Evolutionary conservation across 108 stramenopile species (phyloP), one percentile per base, ranked within the genome.

Genomic region (Fragilaria crotonensis): DNA sequence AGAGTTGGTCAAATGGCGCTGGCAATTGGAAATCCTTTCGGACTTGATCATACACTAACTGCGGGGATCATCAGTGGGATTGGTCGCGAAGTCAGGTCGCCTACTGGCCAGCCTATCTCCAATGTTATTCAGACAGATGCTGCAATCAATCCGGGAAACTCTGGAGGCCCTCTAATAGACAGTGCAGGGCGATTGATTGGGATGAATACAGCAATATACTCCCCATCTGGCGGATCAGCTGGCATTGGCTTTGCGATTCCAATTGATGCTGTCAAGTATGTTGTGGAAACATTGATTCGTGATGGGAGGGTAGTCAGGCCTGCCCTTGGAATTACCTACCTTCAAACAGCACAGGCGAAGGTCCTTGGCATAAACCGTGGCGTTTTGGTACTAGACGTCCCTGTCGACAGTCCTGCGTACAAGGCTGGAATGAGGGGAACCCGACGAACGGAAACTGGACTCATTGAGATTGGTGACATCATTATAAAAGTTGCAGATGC

Each of bases 191-290:
- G 60, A 46, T 61, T 95, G 52, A 86, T 95, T 52, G 96, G 96
- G 31, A 97, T 97, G 94, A 94, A 94, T 63, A 96, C 96, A 7
- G 94, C 95, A 27, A 97, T 97, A 29, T 90, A 89, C 32, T 82
- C 83, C 0, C 81, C 93, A 4, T 75, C 78, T 3, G 96, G 96
- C 3, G 91, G 84, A 17, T 73, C 71, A 36, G 84, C 94, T 2
- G 96, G 96, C 0, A 88, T 97, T 45, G 96, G 96, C 17, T 97
- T 97, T 73, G 96, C 96, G 27, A 92, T 97, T 26, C 96, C 96
- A 21, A 63, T 85, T 14, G 96, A 97, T 70, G 80, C 93, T 17
- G 83, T 97, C 25, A 79, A 81, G 52, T 78, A 59, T 25, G 70
- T 78, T 57, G 93, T 90, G 5, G 72, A 70, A 3, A 80, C 80